Evolutionary conservation across 805 yeast species (phyloP).

Genomic region (Saccharomycopsis oosterbeekiorum): DNA sequence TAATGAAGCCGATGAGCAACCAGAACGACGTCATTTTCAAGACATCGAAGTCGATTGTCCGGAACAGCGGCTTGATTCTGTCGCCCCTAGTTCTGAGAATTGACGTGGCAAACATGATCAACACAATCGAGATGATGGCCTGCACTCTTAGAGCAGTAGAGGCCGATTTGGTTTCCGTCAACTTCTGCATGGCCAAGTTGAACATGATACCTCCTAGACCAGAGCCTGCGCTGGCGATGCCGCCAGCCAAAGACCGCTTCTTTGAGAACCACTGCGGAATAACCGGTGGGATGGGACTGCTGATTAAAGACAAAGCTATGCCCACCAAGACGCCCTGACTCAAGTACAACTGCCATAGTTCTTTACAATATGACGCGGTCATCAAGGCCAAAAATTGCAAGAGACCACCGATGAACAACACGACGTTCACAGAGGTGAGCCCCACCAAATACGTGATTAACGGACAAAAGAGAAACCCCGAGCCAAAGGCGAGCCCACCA

Average conservation of each 20-base stretch:
- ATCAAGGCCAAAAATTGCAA: constrained; percentile 40
- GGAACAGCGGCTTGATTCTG: constrained; percentile 28
- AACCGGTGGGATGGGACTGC: constrained; percentile 37
- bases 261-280: constrained; percentile 51
- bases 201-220: constrained; percentile 38
- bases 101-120: constrained; percentile 27
- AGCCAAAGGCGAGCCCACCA: constrained; percentile 51
- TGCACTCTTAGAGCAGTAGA: constrained; percentile 30
- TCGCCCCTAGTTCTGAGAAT: constrained; percentile 32
- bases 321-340: constrained; percentile 50
- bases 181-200: constrained; percentile 28
- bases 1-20: constrained; percentile 32
- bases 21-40: constrained; percentile 34
- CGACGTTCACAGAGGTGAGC: constrained; percentile 31
- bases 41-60: constrained; percentile 33
- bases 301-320: constrained; percentile 40
- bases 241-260: constrained; percentile 33
- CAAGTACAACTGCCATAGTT: constrained; percentile 46
- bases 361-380: constrained; percentile 41
- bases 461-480: constrained; percentile 42
- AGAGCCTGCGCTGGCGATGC: constrained; percentile 31
- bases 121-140: constrained; percentile 29
- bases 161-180: constrained; percentile 26
- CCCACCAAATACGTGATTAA: constrained; percentile 38
- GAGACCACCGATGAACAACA: constrained; percentile 34